Percentiles rank a stretch among this genome's conserved stretches.
These are phyloP conservation scores for Trametes cubensis DNA, from an alignment of 768 basidiomycete genomes.

Conservation along the genomic window DNA sequence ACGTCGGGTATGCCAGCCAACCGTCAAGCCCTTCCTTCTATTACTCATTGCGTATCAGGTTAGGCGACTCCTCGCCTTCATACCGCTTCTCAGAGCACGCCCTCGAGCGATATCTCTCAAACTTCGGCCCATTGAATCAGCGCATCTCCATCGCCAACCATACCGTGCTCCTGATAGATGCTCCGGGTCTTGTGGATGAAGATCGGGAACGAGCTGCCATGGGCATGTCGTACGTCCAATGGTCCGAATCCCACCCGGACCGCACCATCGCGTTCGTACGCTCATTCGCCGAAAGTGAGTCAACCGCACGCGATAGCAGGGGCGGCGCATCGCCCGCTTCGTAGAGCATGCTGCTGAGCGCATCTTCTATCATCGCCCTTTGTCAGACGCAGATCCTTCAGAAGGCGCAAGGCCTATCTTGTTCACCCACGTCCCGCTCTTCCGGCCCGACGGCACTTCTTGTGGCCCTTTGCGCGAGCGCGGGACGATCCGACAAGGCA, in stretches of 20 bases:
- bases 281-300: constrained; percentile 42
- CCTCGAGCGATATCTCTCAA: constrained; percentile 59
- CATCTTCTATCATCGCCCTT: background rate
- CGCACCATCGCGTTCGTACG: constrained; percentile 53
- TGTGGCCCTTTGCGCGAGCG: constrained; percentile 83
- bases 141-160: constrained; percentile 69
- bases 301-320: constrained; percentile 27
- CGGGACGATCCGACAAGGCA: constrained; percentile 71
- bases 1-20: constrained; percentile 59
- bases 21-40: constrained; percentile 7
- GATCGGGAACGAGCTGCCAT: constrained; percentile 53
- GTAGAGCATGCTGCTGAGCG: background rate
- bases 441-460: constrained; percentile 60
- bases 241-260: constrained; percentile 46
- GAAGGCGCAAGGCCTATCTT: constrained; percentile 59
- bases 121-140: constrained; percentile 78
- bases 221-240: constrained; percentile 46
- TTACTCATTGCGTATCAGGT: constrained; percentile 25
- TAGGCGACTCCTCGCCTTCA: constrained; percentile 30
- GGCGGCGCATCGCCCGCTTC: background rate
- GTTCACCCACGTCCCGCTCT: constrained; percentile 89
- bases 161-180: constrained; percentile 71
- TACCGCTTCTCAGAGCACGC: constrained; percentile 31
- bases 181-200: constrained; percentile 75
- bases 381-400: constrained; percentile 5